Conservation (phyloP, 2,329 filamentous ascomycete genomes). For the Corinectria fuckeliana region DNA sequence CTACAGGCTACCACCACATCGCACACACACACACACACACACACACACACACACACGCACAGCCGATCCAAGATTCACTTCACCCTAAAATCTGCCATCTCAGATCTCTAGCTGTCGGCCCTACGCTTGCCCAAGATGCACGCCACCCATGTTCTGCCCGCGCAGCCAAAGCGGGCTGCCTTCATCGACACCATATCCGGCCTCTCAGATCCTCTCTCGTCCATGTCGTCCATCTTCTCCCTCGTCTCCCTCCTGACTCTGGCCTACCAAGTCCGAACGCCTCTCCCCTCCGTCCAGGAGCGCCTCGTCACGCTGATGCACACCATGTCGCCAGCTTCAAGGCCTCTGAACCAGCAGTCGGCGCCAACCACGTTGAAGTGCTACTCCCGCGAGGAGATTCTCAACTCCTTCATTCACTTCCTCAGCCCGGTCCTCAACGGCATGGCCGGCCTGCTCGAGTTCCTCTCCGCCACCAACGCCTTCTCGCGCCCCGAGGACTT, state of each 20-base stretch:
- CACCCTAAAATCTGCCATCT: not conserved
- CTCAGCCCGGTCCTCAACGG: slow-evolving; percentile 44
- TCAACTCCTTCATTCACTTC: slow-evolving; percentile 42
- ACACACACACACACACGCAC: not conserved
- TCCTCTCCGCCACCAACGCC: slow-evolving; percentile 42
- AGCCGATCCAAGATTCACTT: not conserved
- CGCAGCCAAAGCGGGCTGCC: slow-evolving; percentile 27
- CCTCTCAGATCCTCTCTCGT: slow-evolving; percentile 41
- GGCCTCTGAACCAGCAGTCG: slow-evolving; percentile 5
- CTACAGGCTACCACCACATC: not conserved
- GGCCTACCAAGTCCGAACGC: slow-evolving; percentile 41
- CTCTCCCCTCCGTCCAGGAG: slow-evolving; percentile 33
- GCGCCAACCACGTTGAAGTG: slow-evolving; percentile 2
- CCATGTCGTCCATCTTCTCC: slow-evolving; percentile 41
- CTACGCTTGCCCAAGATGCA: slow-evolving; percentile 27
- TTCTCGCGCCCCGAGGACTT: slow-evolving; percentile 43
- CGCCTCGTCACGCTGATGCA: slow-evolving; percentile 45
- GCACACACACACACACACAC: not conserved
- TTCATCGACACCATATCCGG: slow-evolving; percentile 39
- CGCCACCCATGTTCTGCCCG: slow-evolving; percentile 32
- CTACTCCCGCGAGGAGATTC: slow-evolving; percentile 37
- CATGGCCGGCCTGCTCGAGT: slow-evolving; percentile 43
- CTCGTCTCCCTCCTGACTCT: slow-evolving; percentile 45
- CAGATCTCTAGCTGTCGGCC: not conserved
- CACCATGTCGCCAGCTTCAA: slow-evolving; percentile 39